Conservation (phyloP, 2,329 filamentous ascomycete species). For the Emericellopsis atlantica region DNA sequence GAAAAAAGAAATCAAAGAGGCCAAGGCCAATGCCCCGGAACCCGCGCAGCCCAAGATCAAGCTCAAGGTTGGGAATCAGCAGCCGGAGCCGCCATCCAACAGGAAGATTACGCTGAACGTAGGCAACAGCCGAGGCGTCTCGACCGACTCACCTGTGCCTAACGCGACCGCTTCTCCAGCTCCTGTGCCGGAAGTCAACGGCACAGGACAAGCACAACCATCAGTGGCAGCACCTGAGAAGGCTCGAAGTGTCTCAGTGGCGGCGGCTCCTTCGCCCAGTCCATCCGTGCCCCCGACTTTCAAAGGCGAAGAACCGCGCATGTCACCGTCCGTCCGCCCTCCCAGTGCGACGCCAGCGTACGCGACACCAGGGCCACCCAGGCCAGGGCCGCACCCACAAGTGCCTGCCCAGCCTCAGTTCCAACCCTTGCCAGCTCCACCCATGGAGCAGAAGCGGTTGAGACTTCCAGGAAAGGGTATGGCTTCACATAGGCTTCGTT, state of each 20-base stretch:
- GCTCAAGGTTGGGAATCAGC: conserved; percentile 50
- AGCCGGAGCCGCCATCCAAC: conserved; percentile 28
- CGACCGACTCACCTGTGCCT: conserved; percentile 16
- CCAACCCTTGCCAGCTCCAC: conserved; percentile 14
- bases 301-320: conserved; percentile 7
- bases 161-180: background rate
- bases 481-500: background rate
- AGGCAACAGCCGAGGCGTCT: conserved; percentile 39
- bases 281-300: conserved; percentile 22
- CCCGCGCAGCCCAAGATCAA: conserved; percentile 68
- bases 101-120: conserved; percentile 65
- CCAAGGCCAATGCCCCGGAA: conserved; percentile 60
- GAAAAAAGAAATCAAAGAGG: conserved; percentile 53
- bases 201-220: conserved; percentile 1
- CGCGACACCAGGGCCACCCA: background rate
- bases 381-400: background rate
- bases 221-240: conserved; percentile 20
- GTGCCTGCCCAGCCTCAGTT: conserved; percentile 8
- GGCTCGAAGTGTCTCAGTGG: conserved; percentile 21
- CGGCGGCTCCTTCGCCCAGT: conserved; percentile 27
- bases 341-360: conserved; percentile 5
- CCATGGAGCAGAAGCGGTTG: conserved; percentile 21
- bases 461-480: conserved; percentile 30
- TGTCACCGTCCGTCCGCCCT: conserved; percentile 5
- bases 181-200: conserved; percentile 3